phyloP scores from a whole-genome alignment of 768 basidiomycete genomes.

The Hygrocybe punicea region DNA sequence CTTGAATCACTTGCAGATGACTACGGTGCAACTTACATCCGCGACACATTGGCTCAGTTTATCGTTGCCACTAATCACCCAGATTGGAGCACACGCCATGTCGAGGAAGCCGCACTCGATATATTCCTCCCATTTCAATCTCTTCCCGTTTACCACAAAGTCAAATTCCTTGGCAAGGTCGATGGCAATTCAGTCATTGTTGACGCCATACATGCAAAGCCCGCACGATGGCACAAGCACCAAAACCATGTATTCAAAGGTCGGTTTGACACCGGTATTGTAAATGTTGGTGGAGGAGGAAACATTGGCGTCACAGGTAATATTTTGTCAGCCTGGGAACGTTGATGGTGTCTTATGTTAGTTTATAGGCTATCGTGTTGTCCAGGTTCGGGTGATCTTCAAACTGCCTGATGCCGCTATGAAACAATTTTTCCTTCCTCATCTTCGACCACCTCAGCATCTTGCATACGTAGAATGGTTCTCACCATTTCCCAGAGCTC shows the following conservation, averaged over 20 bases:
- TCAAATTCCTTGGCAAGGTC: too few relatives aligned
- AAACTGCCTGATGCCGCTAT: conserved; percentile 12
- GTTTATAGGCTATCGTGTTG: conserved; percentile 26
- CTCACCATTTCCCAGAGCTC: conserved; percentile 10
- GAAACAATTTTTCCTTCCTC: conserved; percentile 8
- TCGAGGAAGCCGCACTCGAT: conserved; percentile 10
- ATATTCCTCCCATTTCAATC: conserved; percentile 12
- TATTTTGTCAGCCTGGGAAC: too few relatives aligned
- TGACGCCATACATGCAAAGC: too few relatives aligned
- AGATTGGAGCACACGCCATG: conserved; percentile 5
- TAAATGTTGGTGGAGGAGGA: too few relatives aligned
- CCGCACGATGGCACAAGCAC: too few relatives aligned
- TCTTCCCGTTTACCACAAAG: not conserved
- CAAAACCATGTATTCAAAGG: too few relatives aligned
- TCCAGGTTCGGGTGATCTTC: conserved; percentile 24
- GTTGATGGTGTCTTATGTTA: conserved; percentile 6
- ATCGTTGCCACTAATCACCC: too few relatives aligned
- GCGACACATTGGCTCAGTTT: conserved; percentile 20
- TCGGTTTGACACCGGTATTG: too few relatives aligned
- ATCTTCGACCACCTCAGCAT: conserved; percentile 9
- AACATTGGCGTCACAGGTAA: too few relatives aligned
- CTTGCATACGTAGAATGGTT: conserved; percentile 31
- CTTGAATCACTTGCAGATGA: conserved; percentile 15
- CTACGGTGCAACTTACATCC: conserved; percentile 30
- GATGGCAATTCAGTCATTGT: too few relatives aligned